Conservation (phyloP, 306 rosid genomes). For the Lathyrus oleraceus region DNA sequence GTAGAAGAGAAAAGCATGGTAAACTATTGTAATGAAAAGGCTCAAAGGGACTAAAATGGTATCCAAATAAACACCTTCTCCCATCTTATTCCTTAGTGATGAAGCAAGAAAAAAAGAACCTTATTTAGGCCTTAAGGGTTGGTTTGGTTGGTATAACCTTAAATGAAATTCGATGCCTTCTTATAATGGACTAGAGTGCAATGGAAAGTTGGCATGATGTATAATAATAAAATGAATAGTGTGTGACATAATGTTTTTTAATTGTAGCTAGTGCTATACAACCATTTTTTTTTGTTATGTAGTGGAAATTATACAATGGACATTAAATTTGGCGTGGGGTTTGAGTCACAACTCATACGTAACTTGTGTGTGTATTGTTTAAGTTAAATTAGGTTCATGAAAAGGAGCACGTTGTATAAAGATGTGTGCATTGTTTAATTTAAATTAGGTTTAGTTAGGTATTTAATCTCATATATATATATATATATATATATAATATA, state of each 20-base stretch:
- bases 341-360: conserved; percentile 36
- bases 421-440: background rate
- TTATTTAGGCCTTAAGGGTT: background rate
- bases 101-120: conserved; percentile 10
- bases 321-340: conserved; percentile 39
- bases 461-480: too few relatives aligned
- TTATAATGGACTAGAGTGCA: conserved; percentile 27
- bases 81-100: conserved; percentile 42
- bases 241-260: conserved; percentile 19
- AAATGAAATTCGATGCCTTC: conserved; percentile 16
- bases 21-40: conserved; percentile 54
- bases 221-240: conserved; percentile 24
- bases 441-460: background rate
- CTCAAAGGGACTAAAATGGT: conserved; percentile 64
- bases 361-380: background rate
- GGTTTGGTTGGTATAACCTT: conserved; percentile 3
- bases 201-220: conserved; percentile 7
- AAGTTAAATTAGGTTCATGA: background rate
- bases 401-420: background rate
- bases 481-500: too few relatives aligned
- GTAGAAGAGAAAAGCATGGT: conserved; percentile 73
- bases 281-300: background rate
- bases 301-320: conserved; percentile 55
- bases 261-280: conserved; percentile 30
- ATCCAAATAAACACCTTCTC: conserved; percentile 50